Conservation (phyloP, 2,329 filamentous ascomycete species). For the Cladosporium sp. region DNA sequence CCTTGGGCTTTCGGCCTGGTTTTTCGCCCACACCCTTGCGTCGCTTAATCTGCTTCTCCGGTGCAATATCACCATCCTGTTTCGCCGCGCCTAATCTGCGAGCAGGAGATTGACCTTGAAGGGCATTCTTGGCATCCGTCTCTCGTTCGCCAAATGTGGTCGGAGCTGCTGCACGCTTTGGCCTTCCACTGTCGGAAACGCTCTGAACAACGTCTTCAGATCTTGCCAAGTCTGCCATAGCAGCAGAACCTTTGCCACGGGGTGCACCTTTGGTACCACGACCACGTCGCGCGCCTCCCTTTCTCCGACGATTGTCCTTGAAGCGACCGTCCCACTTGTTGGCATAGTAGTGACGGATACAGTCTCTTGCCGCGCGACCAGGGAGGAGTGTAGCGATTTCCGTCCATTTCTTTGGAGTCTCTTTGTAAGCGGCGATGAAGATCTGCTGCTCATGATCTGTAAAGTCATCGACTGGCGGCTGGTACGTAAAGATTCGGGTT, state of each 20-base stretch:
- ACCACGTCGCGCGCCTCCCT: conserved; percentile 30
- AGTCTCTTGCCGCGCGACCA: conserved; percentile 68
- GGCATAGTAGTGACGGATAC: conserved; percentile 82
- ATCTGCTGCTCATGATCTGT: conserved; percentile 63
- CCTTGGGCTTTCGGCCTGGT: conserved; percentile 38
- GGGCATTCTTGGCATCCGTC: conserved; percentile 57
- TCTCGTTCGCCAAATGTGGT: conserved; percentile 67
- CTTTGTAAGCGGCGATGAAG: conserved; percentile 71
- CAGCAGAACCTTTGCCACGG: conserved; percentile 47
- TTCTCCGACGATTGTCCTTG: conserved; percentile 65
- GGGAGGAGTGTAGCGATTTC: conserved; percentile 66
- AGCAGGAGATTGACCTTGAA: conserved; percentile 51
- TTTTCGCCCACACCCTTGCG: conserved; percentile 31
- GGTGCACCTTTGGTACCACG: conserved; percentile 47
- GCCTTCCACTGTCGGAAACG: conserved; percentile 47
- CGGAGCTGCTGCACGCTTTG: conserved; percentile 57
- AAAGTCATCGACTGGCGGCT: conserved; percentile 71
- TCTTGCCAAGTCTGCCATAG: conserved; percentile 60
- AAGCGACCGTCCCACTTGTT: conserved; percentile 72
- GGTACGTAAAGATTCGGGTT: conserved; percentile 66
- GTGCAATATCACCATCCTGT: conserved; percentile 21
- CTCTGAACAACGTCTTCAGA: conserved; percentile 31
- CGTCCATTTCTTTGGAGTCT: conserved; percentile 78
- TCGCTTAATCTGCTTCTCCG: conserved; percentile 33
- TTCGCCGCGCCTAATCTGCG: conserved; percentile 30